A percentile compares a stretch with the other conserved stretches of the same genome.
phyloP scores from a whole-genome alignment of 176 grass and related monocot species.

The Echinochloa phyllopogon region DNA sequence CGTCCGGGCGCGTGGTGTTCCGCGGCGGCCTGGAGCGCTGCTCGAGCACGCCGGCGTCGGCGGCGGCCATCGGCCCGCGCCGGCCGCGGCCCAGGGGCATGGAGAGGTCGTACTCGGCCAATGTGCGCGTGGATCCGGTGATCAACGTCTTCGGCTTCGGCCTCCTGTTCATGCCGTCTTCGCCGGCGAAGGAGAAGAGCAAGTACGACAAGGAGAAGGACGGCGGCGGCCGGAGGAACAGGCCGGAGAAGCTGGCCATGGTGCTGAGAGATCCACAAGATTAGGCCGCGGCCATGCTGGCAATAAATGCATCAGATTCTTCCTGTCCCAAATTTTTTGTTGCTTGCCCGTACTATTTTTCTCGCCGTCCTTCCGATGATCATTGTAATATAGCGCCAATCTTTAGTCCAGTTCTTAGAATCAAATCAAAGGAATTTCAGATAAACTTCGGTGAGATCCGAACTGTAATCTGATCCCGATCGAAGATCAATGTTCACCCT shows the following conservation, averaged over 20 bases:
- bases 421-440: not conserved
- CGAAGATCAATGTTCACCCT: not conserved
- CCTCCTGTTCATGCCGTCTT: constrained; percentile 48
- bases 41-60: constrained; percentile 66
- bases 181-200: constrained; percentile 55
- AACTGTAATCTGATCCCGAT: constrained; percentile 9
- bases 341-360: not conserved
- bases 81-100: constrained; percentile 60
- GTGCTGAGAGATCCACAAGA: constrained; percentile 62
- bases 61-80: constrained; percentile 33
- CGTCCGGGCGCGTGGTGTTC: constrained; percentile 73
- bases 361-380: constrained; percentile 4
- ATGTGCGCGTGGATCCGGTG: constrained; percentile 73
- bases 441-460: not conserved
- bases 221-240: constrained; percentile 37
- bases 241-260: constrained; percentile 56
- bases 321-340: constrained; percentile 26
- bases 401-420: not conserved
- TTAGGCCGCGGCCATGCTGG: constrained; percentile 47
- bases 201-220: constrained; percentile 31
- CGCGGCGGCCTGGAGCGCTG: constrained; percentile 66
- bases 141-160: constrained; percentile 71
- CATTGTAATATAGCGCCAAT: constrained; percentile 39
- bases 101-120: constrained; percentile 72
- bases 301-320: constrained; percentile 55